Evolutionary conservation across 129 eudicot genomes (phyloP), one percentile per base, ranked within the genome.

Genomic region (Chrysanthemum seticuspe): DNA sequence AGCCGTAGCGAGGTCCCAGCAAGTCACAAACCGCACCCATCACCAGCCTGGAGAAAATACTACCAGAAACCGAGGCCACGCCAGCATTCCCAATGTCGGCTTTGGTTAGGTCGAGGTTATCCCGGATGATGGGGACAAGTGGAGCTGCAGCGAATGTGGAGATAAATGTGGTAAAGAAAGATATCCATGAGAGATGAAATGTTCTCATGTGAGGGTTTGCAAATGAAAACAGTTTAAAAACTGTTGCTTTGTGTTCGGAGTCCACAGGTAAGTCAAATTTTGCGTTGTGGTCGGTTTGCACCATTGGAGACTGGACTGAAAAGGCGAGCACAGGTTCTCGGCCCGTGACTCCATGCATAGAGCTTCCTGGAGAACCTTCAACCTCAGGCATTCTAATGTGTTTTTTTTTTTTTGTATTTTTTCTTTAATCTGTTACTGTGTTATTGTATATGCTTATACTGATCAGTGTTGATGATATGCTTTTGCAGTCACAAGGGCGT

Each of bases 111-210:
- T 83, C 52, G 12, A 91, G 85, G 78, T 86, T 91, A 83, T 91
- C 92, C 7, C 97, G 88, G 62, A 91, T 91, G 74, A 91, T 86
- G 44, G 97, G 97, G 15, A 91, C 92, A 0, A 91, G 74, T 0
- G 97, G 97, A 6, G 97, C 97, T 0, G 97, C 97, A 0, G 97
- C 97, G 13, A 91, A 91, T n/a, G 97, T 91, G 73, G 97, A 91
- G 25, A 91, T 65, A 16, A 82, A 85, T 50, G 88, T 82, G 40
- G 92, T 81, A 74, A 84, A 91, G 76, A 88, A 72, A 23, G 53
- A 61, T 13, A 75, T 75, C 73, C 74, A 75, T 0, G 74, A 75
- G 21, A 75, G 79, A 70, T 91, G 97, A 72, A 75, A 75, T 16
- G 79, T 75, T 67, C 74, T 75, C 79, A 75, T 90, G 78, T 90